Percentiles rank a stretch among this genome's conserved stretches.
These are phyloP conservation scores for Panicum virgatum DNA, from an alignment of 202 grass and related monocot genomes.

Conservation along the genomic window DNA sequence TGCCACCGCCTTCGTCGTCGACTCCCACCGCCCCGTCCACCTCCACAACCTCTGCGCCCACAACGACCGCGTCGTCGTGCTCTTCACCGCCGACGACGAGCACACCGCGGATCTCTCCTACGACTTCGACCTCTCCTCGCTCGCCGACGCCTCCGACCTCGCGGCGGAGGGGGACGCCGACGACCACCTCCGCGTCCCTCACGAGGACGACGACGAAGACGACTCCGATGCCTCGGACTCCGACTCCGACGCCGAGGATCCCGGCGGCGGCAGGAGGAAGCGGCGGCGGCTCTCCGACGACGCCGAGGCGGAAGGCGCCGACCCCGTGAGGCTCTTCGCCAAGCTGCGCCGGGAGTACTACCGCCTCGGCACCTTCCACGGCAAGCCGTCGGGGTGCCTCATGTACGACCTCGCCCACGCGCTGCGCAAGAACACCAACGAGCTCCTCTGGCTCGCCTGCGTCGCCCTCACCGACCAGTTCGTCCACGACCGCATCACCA, in stretches of 20 bases:
- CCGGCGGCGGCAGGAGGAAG: constrained; percentile 60
- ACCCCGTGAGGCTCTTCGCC: constrained; percentile 66
- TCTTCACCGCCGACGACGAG: constrained; percentile 81
- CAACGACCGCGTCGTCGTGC: constrained; percentile 76
- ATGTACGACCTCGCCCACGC: constrained; percentile 89
- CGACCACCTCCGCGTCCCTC: constrained; percentile 39
- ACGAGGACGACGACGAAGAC: constrained; percentile 41
- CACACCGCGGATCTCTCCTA: constrained; percentile 74
- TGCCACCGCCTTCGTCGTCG: constrained; percentile 58
- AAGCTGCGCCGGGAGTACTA: constrained; percentile 75
- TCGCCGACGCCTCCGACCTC: constrained; percentile 84
- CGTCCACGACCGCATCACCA: constrained; percentile 92
- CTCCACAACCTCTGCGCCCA: constrained; percentile 76
- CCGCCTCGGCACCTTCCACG: constrained; percentile 80
- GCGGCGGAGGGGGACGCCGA: constrained; percentile 49
- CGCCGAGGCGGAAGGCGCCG: constrained; percentile 33
- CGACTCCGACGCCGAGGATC: constrained; percentile 48
- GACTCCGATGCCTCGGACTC: constrained; percentile 41
- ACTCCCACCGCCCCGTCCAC: constrained; percentile 83
- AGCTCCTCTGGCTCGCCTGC: constrained; percentile 88
- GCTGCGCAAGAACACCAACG: constrained; percentile 75
- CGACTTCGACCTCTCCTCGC: constrained; percentile 72
- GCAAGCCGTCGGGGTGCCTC: constrained; percentile 84
- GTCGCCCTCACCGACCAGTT: constrained; percentile 94
- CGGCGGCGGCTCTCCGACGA: constrained; percentile 38